Base-by-base conservation (phyloP, 805 yeast genomes). In the Saccharomyces cerevisiae region DNA sequence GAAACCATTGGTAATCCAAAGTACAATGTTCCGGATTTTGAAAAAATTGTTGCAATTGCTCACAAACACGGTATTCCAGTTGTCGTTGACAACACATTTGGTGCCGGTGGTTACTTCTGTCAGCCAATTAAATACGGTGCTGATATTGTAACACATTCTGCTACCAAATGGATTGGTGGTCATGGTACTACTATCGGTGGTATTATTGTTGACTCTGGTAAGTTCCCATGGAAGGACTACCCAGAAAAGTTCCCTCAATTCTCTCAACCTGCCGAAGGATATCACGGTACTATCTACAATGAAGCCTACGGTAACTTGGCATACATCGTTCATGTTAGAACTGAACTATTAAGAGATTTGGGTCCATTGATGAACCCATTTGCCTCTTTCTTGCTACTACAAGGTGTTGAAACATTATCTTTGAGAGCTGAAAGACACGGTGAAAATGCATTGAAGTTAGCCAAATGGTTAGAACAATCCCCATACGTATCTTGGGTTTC, bases 101-200 rank as follows among this genome's bases (percentile, higher is more conserved):
- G 96, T 68, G 97, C 97, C 47, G 97, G 96, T 72, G 97, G 97
- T 50, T 90, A 74, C 76, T 80, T 87, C 64, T 81, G 88, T 56
- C 83, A 80, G 61, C 98, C 98, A 58, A 73, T 91, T 61, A 87
- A 87, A 58, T 86, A 81, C 65, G 97, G 97, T 61, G 97, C 89
- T 49, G 97, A 91, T 70, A 85, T 91, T 60, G 86, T 92, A 32
- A 87, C 87, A 22, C 96, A 91, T 72, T 90, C 97, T 57, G 96
- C 97, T 53, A 91, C 98, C 56, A 91, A 91, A 73, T 92, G 97
- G 97, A 91, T 91, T 61, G 96, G 96, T 59, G 98, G 97, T 56
- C 97, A 91, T 69, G 97, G 98, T 68, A 89, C 87, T 54, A 89
- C 97, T 47, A 84, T 91, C 71, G 97, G 87, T 52, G 98, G 98